phyloP scores from a whole-genome alignment of 1,284 basidiomycete genomes.

The Ganoderma leucocontextum region DNA sequence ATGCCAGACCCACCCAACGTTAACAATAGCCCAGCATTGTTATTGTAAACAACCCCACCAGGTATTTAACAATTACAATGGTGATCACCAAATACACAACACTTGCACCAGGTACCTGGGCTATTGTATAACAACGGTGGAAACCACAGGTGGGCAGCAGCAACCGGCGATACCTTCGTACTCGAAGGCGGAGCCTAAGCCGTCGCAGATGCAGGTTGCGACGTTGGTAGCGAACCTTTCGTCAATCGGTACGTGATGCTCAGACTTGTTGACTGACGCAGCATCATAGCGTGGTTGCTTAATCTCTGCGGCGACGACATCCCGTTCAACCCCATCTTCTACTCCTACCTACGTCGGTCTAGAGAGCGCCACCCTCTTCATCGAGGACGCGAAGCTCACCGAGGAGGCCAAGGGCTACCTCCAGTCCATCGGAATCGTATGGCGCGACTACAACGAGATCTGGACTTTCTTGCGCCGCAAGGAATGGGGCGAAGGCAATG shows the following conservation, averaged over 20 bases:
- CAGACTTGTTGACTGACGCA: neutral
- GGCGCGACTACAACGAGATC: conserved; percentile 79
- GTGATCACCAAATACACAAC: too few species aligned
- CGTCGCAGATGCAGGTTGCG: conserved; percentile 69
- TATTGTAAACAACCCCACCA: too few species aligned
- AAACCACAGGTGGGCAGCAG: too few species aligned
- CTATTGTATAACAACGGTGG: too few species aligned
- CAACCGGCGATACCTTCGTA: conserved; percentile 67
- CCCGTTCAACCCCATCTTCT: conserved; percentile 89
- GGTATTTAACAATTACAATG: too few species aligned
- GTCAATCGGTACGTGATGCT: conserved; percentile 62
- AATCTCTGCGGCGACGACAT: conserved; percentile 90
- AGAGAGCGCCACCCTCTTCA: conserved; percentile 69
- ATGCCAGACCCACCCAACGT: too few species aligned
- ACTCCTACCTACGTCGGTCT: conserved; percentile 82
- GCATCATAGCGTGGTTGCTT: conserved; percentile 72
- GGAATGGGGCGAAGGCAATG: conserved; percentile 81
- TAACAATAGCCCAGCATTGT: too few species aligned
- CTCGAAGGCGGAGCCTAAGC: conserved; percentile 65
- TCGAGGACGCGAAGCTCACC: conserved; percentile 69
- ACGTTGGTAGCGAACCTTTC: conserved; percentile 70
- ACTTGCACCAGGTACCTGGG: too few species aligned
- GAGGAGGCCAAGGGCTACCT: conserved; percentile 66
- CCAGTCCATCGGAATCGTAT: conserved; percentile 62
- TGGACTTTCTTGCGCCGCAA: conserved; percentile 80